Base-by-base conservation (phyloP, 345 rosid species). In the Pistacia vera region DNA sequence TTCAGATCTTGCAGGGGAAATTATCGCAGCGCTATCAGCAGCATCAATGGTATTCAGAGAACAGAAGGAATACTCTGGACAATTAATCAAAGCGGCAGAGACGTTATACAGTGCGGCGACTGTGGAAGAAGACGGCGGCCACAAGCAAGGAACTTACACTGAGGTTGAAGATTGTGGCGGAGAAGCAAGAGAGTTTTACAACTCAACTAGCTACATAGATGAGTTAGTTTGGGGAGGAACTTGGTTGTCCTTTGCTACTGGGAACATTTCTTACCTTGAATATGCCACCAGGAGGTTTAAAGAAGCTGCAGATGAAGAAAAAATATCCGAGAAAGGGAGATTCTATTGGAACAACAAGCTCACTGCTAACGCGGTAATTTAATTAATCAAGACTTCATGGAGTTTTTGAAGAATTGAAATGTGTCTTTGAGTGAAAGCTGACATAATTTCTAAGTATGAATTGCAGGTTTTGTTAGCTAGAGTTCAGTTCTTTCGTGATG, bases 321-420 rank as follows among this genome's bases (percentile, higher is more conserved):
- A 56, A 28, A 12, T 11, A 11, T 73, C 78, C 2, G 90, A 89
- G 16, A 72, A 74, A 78, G 88, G 86, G 36, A 62, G 82, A 60
- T 87, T 89, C 80, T 81, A 75, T 70, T 91, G 95, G 95, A 86
- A 89, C 83, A 91, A 83, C 82, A 91, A 89, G 82, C 76, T 87
- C 44, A 72, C 83, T 6, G 87, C 90, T 48, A 84, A n/a, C 30
- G 81, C 71, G 77, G 94, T 90, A 86, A 81, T 13, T 28, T 70
- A 10, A 70, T 18, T 3, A 28, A 62, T 20, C 2, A 11, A 11
- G 36, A n/a, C 54, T 20, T 63, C 46, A 10, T 33, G 12, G 1
- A 11, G 64, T 73, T 62, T 38, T 0, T 7, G 46, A 33, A 14
- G 13, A 18, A 22, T 55, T 68, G 10, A 11, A 20, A 18, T 65